Evolutionary conservation across 2,329 filamentous ascomycete species (phyloP), one percentile per base, ranked within the genome.

Genomic region (Botrytis pseudocinerea): DNA sequence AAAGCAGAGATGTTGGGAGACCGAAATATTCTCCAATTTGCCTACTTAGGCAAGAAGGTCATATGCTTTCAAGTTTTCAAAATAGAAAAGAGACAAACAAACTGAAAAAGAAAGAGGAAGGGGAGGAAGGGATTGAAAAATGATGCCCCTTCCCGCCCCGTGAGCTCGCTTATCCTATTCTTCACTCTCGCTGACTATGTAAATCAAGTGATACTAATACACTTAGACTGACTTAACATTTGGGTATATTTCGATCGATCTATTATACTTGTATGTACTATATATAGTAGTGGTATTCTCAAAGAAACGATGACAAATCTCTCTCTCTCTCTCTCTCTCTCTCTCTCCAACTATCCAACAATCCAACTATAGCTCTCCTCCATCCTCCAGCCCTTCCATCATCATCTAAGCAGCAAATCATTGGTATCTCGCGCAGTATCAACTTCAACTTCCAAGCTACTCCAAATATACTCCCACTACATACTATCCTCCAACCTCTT

Each of bases 401-500:
- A 2, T 22, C 42, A 16, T 46, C 42, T 66, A 51, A 32, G 20
- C 40, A 44, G 60, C 25, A 28, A 5, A 25, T 14, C 28, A 46
- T 70, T 70, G 51, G 51, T 62, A 70, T 69, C 51, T 62, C 65
- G 7, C 35, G 38, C 48, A 32, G 16, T 3, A n/a, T 44, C 70
- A 61, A 46, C 14, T 22, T 18, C 14, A 60, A 7, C n/a, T 28
- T 9, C n/a, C 18, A 16, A 18, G 14, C n/a, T 4, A 9, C 38
- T 28, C 44, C 25, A 40, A 44, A 22, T 9, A 14, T 8, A 28
- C 16, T 44, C 51, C n/a, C 42, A 7, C 46, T 70, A 81, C 79
- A 81, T 81, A 61, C 71, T 78, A 81, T 87, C 86, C 78, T 87
- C 85, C 76, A 84, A 81, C 83, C 84, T 86, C 73, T 83, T 81